phyloP scores from a whole-genome alignment of 225 moss, liverwort and hornwort species.

The Anthoceros angustus region DNA sequence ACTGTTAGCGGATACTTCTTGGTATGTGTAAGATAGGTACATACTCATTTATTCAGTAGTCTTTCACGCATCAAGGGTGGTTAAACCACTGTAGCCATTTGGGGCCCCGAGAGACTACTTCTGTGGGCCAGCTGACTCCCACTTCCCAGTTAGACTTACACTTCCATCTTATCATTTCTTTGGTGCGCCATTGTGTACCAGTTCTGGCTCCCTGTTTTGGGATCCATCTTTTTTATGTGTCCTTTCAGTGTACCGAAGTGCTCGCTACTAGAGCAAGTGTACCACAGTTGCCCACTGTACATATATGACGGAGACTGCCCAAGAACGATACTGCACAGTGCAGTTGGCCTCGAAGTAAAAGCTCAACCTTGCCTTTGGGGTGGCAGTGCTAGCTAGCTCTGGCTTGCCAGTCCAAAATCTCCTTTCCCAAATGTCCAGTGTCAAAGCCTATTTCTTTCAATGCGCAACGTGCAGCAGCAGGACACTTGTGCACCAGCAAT shows the following conservation, averaged over 20 bases:
- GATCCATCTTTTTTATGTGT: background rate
- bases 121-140: background rate
- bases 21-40: too few species aligned
- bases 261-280: background rate
- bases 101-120: background rate
- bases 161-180: background rate
- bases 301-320: background rate
- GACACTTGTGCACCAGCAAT: too few species aligned
- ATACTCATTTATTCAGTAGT: too few species aligned
- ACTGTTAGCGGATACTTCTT: too few species aligned
- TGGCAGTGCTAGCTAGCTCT: too few species aligned
- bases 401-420: too few species aligned
- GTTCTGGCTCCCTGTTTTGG: background rate
- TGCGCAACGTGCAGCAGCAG: too few species aligned
- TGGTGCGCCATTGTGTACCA: slow-evolving; percentile 1
- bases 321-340: too few species aligned
- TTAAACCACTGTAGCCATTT: background rate
- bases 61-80: background rate
- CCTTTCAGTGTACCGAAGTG: background rate
- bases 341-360: too few species aligned
- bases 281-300: background rate
- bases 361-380: too few species aligned
- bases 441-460: too few species aligned
- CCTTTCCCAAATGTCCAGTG: too few species aligned
- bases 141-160: background rate